Base-by-base conservation (phyloP, 2,329 filamentous ascomycete genomes). In the Pseudopithomyces maydicus region DNA sequence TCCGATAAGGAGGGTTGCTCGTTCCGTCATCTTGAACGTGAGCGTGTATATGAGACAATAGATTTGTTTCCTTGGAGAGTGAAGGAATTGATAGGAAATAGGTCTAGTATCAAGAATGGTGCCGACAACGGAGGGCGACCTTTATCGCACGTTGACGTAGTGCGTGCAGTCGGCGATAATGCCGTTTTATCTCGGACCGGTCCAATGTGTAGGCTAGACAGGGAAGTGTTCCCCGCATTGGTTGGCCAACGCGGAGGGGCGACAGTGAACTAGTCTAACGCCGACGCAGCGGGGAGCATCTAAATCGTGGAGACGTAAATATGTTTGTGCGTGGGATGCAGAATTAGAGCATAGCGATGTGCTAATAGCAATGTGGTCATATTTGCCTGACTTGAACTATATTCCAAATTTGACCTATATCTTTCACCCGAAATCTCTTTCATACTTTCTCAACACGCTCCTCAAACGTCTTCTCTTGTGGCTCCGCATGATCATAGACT, bases 1-100 rank as follows among this genome's bases (percentile, higher is more conserved):
- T 23, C 80, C 80, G 45, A 82, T 78, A 12, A 82, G 73, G 15
- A 82, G 74, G 19, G 78, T 79, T 50, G 68, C 70, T 59, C 70
- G 67, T 67, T 71, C 61, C 22, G 72, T 55, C 73, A 76, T 75
- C 36, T 49, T 48, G 47, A 49, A 14, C 29, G 38, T 57, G 5
- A 6, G 3, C 11, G 35, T 14, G 15, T 14, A 11, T n/a, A 14
- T 36, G 11, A 33, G 7, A 33, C 14, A 33, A 7, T 7, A 33
- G 32, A n/a, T 29, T 29, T 4, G 8, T 29, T 29, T 29, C 35
- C 11, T 36, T 36, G 5, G 14, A 38, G 50, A 15, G 23, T 15
- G 12, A n/a, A n/a, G 23, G 29, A 20, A 14, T 2, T 50, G 33
- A 51, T n/a, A 29, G 39, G 29, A 23, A 17, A 36, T 45, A 39